These are phyloP conservation scores for Solanum megistacrolobum DNA, from an alignment of 257 asterid species.

Conservation along the genomic window DNA sequence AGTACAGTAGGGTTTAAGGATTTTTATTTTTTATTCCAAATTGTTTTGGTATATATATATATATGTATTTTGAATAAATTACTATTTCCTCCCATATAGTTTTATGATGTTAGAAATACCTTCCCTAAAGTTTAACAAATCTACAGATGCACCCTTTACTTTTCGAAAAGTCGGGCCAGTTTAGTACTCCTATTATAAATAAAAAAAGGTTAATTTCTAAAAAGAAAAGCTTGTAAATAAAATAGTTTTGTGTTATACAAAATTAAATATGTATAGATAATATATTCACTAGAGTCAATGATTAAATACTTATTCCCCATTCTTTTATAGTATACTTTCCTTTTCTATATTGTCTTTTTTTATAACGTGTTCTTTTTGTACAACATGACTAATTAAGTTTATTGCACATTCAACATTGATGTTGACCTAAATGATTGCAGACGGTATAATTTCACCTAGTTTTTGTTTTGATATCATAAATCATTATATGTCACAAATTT, in stretches of 20 bases:
- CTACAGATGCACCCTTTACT: background rate
- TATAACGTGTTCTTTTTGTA: background rate
- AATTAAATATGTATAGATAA: background rate
- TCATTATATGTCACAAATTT: background rate
- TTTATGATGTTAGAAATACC: background rate
- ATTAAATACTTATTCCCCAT: background rate
- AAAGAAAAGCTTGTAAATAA: background rate
- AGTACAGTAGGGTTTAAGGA: conserved; percentile 5
- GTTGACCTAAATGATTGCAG: background rate
- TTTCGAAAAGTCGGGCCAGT: background rate
- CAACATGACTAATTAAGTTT: background rate
- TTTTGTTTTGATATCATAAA: too few species aligned
- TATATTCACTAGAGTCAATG: background rate
- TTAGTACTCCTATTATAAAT: background rate
- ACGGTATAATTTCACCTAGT: background rate
- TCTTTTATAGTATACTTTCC: background rate
- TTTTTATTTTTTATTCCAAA: background rate
- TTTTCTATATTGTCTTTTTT: background rate
- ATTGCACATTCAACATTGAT: background rate
- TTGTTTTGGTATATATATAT: background rate
- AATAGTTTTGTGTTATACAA: background rate
- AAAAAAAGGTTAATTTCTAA: background rate
- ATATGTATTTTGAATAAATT: background rate
- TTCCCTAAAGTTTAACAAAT: background rate
- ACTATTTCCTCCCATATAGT: background rate